Percentiles rank a stretch among this genome's conserved stretches.
Conservation (phyloP, 2,329 filamentous ascomycete species). For the Microcera coccophila region DNA sequence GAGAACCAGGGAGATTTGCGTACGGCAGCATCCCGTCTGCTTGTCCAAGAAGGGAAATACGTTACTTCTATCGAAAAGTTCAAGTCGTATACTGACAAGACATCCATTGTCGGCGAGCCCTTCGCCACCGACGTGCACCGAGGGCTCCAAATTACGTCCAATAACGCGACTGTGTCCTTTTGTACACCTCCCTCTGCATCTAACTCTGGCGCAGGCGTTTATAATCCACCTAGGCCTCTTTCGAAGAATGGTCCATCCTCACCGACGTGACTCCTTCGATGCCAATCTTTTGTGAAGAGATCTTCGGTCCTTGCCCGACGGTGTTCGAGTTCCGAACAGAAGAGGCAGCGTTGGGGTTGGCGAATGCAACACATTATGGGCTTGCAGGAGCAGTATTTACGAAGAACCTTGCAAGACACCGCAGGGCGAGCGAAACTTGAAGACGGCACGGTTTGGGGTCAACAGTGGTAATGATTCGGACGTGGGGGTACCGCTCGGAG, state of each 20-base stretch:
- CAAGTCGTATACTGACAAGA: slow-evolving; percentile 50
- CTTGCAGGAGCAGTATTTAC: slow-evolving; percentile 55
- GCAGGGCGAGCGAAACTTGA: slow-evolving; percentile 48
- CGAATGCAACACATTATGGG: slow-evolving; percentile 48
- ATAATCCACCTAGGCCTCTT: slow-evolving; percentile 11
- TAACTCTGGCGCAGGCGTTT: slow-evolving; percentile 55
- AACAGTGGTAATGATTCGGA: slow-evolving; percentile 35
- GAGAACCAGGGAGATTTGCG: slow-evolving; percentile 58
- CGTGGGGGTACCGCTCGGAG: slow-evolving; percentile 30
- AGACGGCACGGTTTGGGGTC: slow-evolving; percentile 47
- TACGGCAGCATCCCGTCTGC: slow-evolving; percentile 55
- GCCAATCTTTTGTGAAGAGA: slow-evolving; percentile 28
- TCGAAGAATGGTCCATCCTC: slow-evolving; percentile 26
- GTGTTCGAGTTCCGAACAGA: slow-evolving; percentile 27
- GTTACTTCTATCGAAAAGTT: slow-evolving; percentile 62
- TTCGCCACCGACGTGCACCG: slow-evolving; percentile 62
- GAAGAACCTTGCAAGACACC: slow-evolving; percentile 42
- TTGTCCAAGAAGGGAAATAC: slow-evolving; percentile 54
- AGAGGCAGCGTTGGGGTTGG: slow-evolving; percentile 26
- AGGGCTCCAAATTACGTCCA: slow-evolving; percentile 63
- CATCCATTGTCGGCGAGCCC: slow-evolving; percentile 60
- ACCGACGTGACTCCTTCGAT: slow-evolving; percentile 22
- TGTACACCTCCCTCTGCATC: slow-evolving; percentile 63
- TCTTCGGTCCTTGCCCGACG: slow-evolving; percentile 30
- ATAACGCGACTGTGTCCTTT: slow-evolving; percentile 62